A percentile compares a stretch with the other conserved stretches of the same genome.
Conservation (phyloP, 495 filamentous ascomycete genomes). For the Saxophila tyrrhenica region DNA sequence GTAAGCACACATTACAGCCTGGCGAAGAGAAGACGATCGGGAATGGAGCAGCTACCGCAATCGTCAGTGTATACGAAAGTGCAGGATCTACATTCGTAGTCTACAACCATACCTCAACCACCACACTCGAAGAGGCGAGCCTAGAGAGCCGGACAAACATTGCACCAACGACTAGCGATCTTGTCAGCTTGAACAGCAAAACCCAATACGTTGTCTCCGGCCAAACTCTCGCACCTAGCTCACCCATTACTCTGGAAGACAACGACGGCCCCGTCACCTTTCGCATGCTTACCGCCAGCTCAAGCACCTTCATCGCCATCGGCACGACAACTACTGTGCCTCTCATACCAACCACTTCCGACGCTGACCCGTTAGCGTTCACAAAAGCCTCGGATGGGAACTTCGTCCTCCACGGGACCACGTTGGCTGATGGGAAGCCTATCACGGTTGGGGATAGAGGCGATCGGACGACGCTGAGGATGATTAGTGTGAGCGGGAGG, state of each 20-base stretch:
- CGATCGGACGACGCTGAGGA: background rate
- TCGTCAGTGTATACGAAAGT: background rate
- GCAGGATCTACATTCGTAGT: background rate
- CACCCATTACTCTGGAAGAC: background rate
- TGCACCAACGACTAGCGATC: background rate
- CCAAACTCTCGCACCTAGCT: background rate
- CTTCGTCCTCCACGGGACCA: background rate
- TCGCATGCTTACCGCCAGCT: background rate
- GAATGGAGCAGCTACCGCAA: background rate
- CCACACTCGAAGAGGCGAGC: background rate
- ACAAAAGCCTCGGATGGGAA: background rate
- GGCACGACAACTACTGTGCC: background rate
- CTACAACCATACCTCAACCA: background rate
- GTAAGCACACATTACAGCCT: background rate
- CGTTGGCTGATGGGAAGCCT: background rate
- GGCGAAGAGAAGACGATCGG: background rate
- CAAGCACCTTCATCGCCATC: background rate
- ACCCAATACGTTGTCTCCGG: background rate
- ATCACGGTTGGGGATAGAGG: background rate
- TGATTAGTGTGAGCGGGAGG: background rate
- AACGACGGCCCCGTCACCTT: background rate
- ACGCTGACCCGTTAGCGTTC: background rate
- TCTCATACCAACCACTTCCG: background rate
- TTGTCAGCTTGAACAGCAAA: background rate
- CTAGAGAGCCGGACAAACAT: background rate